Conservation (phyloP, 1,284 basidiomycete genomes). For the Apiotrichum montevideense region DNA sequence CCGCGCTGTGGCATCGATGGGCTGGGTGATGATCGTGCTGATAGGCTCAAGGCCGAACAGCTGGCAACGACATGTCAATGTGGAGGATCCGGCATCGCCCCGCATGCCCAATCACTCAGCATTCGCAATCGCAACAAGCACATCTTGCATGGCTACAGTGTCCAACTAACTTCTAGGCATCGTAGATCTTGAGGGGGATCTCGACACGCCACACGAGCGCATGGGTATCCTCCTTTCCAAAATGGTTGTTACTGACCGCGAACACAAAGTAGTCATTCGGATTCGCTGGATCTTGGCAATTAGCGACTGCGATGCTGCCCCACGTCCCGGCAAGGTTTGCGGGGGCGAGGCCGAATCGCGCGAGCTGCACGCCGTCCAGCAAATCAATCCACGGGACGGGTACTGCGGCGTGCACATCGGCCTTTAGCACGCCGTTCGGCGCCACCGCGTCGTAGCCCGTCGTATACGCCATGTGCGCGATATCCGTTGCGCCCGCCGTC, state of each 20-base stretch:
- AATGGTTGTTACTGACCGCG: slow-evolving; percentile 61
- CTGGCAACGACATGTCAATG: no score
- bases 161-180: no score
- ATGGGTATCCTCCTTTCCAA: slow-evolving; percentile 52
- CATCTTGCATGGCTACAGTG: no score
- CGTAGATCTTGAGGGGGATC: slow-evolving; percentile 46
- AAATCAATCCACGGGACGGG: slow-evolving; percentile 37
- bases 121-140: no score
- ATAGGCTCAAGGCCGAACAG: no score
- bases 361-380: slow-evolving; percentile 28
- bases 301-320: slow-evolving; percentile 60
- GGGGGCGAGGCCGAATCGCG: slow-evolving; percentile 40
- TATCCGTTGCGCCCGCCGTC: slow-evolving; percentile 37
- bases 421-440: slow-evolving; percentile 28
- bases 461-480: slow-evolving; percentile 37
- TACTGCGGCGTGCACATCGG: slow-evolving; percentile 25
- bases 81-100: no score
- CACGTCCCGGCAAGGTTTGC: slow-evolving; percentile 37
- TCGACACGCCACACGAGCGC: slow-evolving; percentile 62
- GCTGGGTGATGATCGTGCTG: no score
- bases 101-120: no score
- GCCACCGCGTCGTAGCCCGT: slow-evolving; percentile 28
- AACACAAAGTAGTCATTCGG: slow-evolving; percentile 65
- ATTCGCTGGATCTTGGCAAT: slow-evolving; percentile 52
- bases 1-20: no score